Base-by-base conservation (phyloP, 2,329 filamentous ascomycete genomes). In the Diaporthe capsici region DNA sequence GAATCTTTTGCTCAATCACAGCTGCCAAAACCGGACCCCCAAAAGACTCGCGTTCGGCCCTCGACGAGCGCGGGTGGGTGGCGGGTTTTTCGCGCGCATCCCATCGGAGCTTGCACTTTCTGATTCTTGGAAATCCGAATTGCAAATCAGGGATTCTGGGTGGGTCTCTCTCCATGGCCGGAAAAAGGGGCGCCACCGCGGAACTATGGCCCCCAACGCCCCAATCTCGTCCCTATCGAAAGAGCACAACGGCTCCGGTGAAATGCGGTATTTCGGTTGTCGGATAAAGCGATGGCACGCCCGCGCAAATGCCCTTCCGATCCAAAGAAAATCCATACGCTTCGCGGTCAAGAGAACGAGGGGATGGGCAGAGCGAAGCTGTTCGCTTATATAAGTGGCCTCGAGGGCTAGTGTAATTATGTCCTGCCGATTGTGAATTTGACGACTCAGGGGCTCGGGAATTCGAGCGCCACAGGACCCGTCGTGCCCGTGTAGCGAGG, bases 401-500 rank as follows among this genome's bases (percentile, higher is more conserved):
- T 68, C 28, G 12, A 51, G 10, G 63, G 31, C 17, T 53, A 53
- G 31, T 37, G 47, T 10, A 15, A 51, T 37, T 20, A 25, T 31
- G 63, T 31, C 31, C 12, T n/a, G 47, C 31, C 47, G 65, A 39
- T 39, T 28, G 17, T 68, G 44, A 68, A 68, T 68, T 68, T 28
- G 65, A 68, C 65, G 65, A 68, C 47, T 68, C 65, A 68, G 65
- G 65, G 65, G 65, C 63, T 68, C 63, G 63, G 63, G 63, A 51
- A 68, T 68, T 51, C 63, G 47, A 51, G 49, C 63, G 63, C 63
- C 63, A 68, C 63, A 51, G 13, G 63, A 68, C 63, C 42, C 60
- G 25, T 44, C 22, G 22, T 31, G 37, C 37, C 60, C 63, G 20
- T 51, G 44, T 68, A 68, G 31, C 65, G 47, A 53, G 47, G 63